Evolutionary conservation across 352 stramenopile species (phyloP), one percentile per base, ranked within the genome.

Genomic region (Globisporangium cystogenes): DNA sequence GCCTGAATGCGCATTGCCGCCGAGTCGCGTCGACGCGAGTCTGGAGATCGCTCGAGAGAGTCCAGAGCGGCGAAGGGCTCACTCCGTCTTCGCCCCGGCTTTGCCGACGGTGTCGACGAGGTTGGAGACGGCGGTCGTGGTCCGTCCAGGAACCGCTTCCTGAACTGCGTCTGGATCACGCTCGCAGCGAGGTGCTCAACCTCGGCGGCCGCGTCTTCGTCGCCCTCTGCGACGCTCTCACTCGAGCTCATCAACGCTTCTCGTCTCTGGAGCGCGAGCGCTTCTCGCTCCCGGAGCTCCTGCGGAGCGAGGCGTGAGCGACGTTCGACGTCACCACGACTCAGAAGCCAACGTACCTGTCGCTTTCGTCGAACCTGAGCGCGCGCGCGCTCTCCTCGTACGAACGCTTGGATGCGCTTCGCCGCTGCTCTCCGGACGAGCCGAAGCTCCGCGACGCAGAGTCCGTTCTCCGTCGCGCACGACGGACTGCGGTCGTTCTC

Each of bases 1-100:
- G 63, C 60, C 39, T 87, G 77, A 11, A 89, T 78, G 2, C 53
- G 44, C 16, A 55, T 57, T 2, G 70, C 72, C 15, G 76, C 75
- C 10, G 27, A 24, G 27, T 70, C 31, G 10, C 36, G 44, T 20
- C 51, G 37, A 39, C 12, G 48, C 33, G 18, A 11, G 14, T 50
- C 43, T 15, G 43, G 36, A 6, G 44, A n/a, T 40, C 21, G n/a
- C 12, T 46, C 27, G 29, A 40, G 16, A 11, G n/a, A 20, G 2
- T 29, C 42, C 5, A 15, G 39, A 31, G 37, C 14, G 27, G 33
- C 41, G 21, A 14, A 2, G 16, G 46, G 40, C 8, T 41, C 46
- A 20, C 15, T 60, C 24, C 15, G 36, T 42, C 46, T 39, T 49
- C 36, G 29, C 15, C n/a, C 12, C 0, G 37, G 16, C 4, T 26